These are phyloP conservation scores for Yamadazyma atlantica DNA, from an alignment of 1,139 yeast genomes.

Conservation along the genomic window DNA sequence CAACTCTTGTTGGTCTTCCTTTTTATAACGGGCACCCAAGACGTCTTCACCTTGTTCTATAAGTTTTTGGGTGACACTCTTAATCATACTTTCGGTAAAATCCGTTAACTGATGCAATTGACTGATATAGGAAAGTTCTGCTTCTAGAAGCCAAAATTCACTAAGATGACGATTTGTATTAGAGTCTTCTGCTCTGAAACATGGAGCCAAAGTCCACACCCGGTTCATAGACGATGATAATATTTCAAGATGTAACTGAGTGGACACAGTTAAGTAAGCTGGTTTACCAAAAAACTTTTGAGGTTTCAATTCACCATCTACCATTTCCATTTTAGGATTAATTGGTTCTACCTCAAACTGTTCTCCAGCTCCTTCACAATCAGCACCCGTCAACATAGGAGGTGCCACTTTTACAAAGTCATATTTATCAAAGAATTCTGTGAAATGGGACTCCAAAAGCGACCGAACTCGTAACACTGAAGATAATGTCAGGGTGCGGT, in stretches of 20 bases:
- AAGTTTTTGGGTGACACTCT: conserved; percentile 46
- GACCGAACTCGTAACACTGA: conserved; percentile 75
- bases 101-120: conserved; percentile 58
- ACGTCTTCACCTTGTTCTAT: conserved; percentile 38
- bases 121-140: conserved; percentile 72
- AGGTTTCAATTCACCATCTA: conserved; percentile 19
- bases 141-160: conserved; percentile 98
- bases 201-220: conserved; percentile 90
- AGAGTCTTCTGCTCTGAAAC: conserved; percentile 91
- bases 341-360: conserved; percentile 57
- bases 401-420: conserved; percentile 76
- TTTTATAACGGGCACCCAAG: conserved; percentile 35
- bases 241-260: conserved; percentile 88
- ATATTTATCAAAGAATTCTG: conserved; percentile 51
- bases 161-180: conserved; percentile 89
- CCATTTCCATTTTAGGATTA: conserved; percentile 10
- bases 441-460: conserved; percentile 52
- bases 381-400: conserved; percentile 84
- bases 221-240: conserved; percentile 70
- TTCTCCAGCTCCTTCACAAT: conserved; percentile 98
- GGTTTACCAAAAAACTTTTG: conserved; percentile 60
- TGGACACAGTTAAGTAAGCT: conserved; percentile 81
- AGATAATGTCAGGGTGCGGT: conserved; percentile 66
- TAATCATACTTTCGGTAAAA: conserved; percentile 71
- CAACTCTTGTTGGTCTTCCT: conserved; percentile 28